phyloP scores from a whole-genome alignment of 345 rosid genomes.

The Cochlearia excelsa region DNA sequence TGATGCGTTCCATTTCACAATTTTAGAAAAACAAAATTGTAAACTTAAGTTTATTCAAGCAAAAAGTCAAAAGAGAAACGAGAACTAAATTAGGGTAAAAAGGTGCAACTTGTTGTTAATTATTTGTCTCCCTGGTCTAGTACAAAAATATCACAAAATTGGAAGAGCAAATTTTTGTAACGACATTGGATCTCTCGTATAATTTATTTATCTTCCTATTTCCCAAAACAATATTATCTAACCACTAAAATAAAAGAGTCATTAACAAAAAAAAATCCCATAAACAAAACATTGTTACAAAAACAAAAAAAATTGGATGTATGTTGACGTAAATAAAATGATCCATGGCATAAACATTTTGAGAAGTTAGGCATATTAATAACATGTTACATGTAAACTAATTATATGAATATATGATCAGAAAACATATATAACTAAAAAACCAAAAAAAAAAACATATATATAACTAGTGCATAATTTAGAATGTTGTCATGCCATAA shows the following conservation, averaged over 20 bases:
- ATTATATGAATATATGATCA: too few species aligned
- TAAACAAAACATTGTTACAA: too few species aligned
- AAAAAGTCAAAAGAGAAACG: background rate
- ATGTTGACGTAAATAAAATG: conserved; percentile 5
- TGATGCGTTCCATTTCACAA: conserved; percentile 24
- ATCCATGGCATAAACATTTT: too few species aligned
- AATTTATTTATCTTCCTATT: conserved; percentile 6
- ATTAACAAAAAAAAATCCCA: too few species aligned
- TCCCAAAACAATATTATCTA: conserved; percentile 22
- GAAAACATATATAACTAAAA: too few species aligned
- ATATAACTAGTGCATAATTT: too few species aligned
- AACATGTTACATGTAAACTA: too few species aligned
- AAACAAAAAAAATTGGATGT: conserved; percentile 14
- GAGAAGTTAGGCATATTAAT: too few species aligned
- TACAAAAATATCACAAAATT: conserved; percentile 16
- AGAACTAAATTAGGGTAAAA: background rate
- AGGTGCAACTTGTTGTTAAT: conserved; percentile 27
- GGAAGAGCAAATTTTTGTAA: conserved; percentile 21
- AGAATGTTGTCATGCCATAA: too few species aligned
- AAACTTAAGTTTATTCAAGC: background rate
- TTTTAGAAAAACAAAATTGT: background rate
- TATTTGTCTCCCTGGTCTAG: conserved; percentile 25
- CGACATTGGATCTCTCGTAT: conserved; percentile 28
- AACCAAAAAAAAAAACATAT: too few species aligned
- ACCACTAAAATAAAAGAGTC: background rate